phyloP scores from a whole-genome alignment of 257 asterid species.

The Solanum arcanum region DNA sequence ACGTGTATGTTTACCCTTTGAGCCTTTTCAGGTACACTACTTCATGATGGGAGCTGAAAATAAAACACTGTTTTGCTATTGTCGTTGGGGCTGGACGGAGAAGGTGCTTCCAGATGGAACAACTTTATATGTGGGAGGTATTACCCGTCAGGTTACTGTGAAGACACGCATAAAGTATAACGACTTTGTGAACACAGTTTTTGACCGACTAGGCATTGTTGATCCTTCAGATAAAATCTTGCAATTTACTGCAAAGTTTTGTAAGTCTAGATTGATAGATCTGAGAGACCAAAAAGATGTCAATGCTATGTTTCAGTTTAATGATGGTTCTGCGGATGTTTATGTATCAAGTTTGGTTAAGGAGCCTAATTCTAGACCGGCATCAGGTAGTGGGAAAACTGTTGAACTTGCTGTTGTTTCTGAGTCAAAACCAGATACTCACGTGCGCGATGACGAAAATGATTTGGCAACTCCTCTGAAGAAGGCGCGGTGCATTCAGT shows the following conservation, averaged over 20 bases:
- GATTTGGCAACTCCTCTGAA: constrained; percentile 20
- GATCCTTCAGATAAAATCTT: not conserved
- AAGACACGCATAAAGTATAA: not conserved
- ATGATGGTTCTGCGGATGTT: not conserved
- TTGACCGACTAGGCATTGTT: not conserved
- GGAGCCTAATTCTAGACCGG: not conserved
- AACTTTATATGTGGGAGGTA: not conserved
- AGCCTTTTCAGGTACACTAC: not conserved
- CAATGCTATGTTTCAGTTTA: not conserved
- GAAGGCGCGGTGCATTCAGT: constrained; percentile 17
- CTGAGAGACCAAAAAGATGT: not conserved
- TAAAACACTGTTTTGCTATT: not conserved
- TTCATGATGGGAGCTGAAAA: not conserved
- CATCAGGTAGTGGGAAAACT: constrained; percentile 10
- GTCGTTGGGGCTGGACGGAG: not conserved
- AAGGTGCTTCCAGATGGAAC: not conserved
- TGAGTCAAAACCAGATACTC: constrained; percentile 15
- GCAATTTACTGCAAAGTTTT: not conserved
- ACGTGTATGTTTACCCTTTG: not conserved
- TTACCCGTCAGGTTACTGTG: not conserved
- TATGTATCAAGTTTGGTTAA: not conserved
- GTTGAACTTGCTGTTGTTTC: constrained; percentile 24
- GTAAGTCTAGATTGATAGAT: not conserved
- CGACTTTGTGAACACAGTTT: not conserved
- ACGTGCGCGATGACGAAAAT: constrained; percentile 24